A percentile compares a stretch with the other conserved stretches of the same genome.
phyloP scores from a whole-genome alignment of 2,329 filamentous ascomycete species.

The Xylariaceae sp. region DNA sequence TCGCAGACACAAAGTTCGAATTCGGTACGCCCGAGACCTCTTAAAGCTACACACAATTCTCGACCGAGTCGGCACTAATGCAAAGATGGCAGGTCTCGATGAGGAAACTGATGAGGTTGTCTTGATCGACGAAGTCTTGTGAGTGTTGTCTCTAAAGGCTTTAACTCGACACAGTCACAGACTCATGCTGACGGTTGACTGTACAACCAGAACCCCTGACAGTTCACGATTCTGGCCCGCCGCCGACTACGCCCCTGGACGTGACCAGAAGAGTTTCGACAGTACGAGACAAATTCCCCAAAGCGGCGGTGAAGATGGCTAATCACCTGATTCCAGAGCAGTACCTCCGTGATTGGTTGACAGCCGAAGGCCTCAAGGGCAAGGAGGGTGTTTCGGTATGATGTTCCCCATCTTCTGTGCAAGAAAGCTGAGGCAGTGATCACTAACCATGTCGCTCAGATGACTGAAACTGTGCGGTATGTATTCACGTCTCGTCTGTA shows the following conservation, averaged over 20 bases:
- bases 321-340: slow-evolving; percentile 13
- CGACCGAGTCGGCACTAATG: slow-evolving; percentile 3
- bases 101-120: slow-evolving; percentile 61
- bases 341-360: slow-evolving; percentile 20
- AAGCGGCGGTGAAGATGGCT: background rate
- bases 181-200: slow-evolving; percentile 3
- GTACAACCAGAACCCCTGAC: slow-evolving; percentile 15
- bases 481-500: slow-evolving; percentile 1
- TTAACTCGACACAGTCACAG: background rate
- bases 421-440: background rate
- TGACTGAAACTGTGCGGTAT: slow-evolving; percentile 18
- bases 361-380: slow-evolving; percentile 64
- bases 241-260: slow-evolving; percentile 65
- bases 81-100: slow-evolving; percentile 40
- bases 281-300: slow-evolving; percentile 34
- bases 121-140: slow-evolving; percentile 74
- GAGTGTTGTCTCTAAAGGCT: slow-evolving; percentile 1
- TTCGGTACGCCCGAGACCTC: slow-evolving; percentile 15
- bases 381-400: slow-evolving; percentile 55
- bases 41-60: background rate
- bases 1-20: slow-evolving; percentile 57
- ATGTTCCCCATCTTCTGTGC: background rate
- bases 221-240: slow-evolving; percentile 65
- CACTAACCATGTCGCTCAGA: slow-evolving; percentile 11
- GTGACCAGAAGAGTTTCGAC: slow-evolving; percentile 77